Percentiles rank a stretch among this genome's conserved stretches.
Evolutionary conservation across 2,329 filamentous ascomycete species (phyloP).

Genomic region (Diplodia scrobiculata): DNA sequence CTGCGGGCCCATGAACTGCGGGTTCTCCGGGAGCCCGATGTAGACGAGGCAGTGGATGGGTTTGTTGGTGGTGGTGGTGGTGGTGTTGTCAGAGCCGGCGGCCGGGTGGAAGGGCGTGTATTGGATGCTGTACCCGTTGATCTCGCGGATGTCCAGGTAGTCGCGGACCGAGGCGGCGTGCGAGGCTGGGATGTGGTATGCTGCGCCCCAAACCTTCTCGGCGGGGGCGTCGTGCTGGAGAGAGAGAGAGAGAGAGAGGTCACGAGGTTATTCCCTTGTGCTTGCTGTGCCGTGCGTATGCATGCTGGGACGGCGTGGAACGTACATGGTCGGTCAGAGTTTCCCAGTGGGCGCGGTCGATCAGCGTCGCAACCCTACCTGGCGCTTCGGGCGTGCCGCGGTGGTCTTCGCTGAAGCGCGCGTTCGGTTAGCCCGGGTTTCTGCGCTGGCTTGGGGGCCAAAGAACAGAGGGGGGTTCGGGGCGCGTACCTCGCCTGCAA

Average conservation of each 20-base stretch:
- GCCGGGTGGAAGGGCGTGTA: conserved; percentile 77
- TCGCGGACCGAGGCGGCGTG: conserved; percentile 78
- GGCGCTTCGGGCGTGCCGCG: conserved; percentile 85
- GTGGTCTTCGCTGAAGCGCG: conserved; percentile 75
- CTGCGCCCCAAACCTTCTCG: conserved; percentile 81
- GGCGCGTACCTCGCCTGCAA: conserved; percentile 41
- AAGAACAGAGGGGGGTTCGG: neutral
- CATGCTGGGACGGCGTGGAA: conserved; percentile 22
- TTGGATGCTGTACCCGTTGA: conserved; percentile 95
- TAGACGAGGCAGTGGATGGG: conserved; percentile 70
- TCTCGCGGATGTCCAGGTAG: conserved; percentile 94
- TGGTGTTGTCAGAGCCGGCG: conserved; percentile 24
- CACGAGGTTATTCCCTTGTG: neutral
- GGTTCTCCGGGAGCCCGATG: conserved; percentile 90
- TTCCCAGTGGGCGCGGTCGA: conserved; percentile 81
- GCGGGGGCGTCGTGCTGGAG: conserved; percentile 50
- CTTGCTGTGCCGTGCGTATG: no score
- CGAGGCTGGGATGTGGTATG: conserved; percentile 76
- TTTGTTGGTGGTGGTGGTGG: conserved; percentile 36
- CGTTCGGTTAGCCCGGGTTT: neutral
- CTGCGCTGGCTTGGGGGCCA: neutral
- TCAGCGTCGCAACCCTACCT: conserved; percentile 89
- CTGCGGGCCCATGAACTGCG: conserved; percentile 85
- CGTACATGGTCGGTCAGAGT: conserved; percentile 66
- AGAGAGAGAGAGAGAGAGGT: conserved; percentile 58